Evolutionary conservation across 176 grass and related monocot genomes (phyloP).

Genomic region (Cenchrus americanus): DNA sequence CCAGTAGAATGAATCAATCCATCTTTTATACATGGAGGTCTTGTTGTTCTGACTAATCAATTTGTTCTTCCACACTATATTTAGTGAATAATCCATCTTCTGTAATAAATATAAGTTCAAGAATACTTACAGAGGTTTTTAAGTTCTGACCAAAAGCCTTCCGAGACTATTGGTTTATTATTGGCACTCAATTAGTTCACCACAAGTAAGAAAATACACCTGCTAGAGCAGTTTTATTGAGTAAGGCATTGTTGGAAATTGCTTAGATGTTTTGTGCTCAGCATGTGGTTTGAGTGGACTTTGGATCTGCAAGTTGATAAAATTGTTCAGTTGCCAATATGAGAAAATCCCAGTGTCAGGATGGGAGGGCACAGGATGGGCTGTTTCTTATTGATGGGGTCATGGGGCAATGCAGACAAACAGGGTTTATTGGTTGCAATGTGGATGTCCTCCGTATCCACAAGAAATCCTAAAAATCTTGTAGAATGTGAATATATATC

Average conservation of each 20-base stretch:
- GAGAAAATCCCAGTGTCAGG: neutral
- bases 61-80: neutral
- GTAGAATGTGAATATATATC: slow-evolving; percentile 10
- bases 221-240: neutral
- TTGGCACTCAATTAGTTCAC: neutral
- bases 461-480: neutral
- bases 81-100: neutral
- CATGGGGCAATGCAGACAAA: neutral
- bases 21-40: neutral
- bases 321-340: slow-evolving; percentile 10
- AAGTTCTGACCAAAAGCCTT: neutral
- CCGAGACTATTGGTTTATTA: slow-evolving; percentile 1
- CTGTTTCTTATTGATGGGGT: slow-evolving; percentile 9
- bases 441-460: neutral
- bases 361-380: neutral
- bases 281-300: slow-evolving; percentile 6
- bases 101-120: slow-evolving; percentile 10
- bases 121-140: slow-evolving; percentile 6
- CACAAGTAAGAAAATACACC: neutral
- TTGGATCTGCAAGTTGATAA: neutral
- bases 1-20: neutral
- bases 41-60: neutral
- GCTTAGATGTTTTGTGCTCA: neutral
- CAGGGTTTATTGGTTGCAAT: neutral
- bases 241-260: neutral